phyloP scores from a whole-genome alignment of 192 early-diverging fungal species.

The Backusella westeae region DNA sequence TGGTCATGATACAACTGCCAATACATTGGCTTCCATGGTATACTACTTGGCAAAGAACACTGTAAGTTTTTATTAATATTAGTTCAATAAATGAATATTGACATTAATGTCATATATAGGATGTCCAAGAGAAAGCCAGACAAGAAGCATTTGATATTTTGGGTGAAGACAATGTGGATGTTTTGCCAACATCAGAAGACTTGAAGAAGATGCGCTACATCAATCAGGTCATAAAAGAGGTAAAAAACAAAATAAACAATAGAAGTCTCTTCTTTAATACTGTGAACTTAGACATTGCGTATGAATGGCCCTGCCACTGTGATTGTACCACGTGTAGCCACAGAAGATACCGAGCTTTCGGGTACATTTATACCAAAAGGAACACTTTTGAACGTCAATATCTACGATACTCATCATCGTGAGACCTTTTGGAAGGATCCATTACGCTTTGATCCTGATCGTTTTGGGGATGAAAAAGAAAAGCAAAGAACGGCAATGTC shows the following conservation, averaged over 20 bases:
- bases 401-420: constrained; percentile 14
- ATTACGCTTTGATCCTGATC: constrained; percentile 45
- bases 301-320: constrained; percentile 9
- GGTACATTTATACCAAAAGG: constrained; percentile 28
- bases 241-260: background rate
- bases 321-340: background rate
- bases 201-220: constrained; percentile 51
- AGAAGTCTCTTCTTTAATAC: background rate
- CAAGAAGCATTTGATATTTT: constrained; percentile 50
- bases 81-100: constrained; percentile 2
- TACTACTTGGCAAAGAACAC: constrained; percentile 46
- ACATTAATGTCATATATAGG: constrained; percentile 2
- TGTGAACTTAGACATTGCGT: constrained; percentile 11
- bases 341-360: constrained; percentile 23
- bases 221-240: constrained; percentile 52
- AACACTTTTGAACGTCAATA: constrained; percentile 10
- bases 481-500: background rate
- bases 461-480: constrained; percentile 34
- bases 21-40: constrained; percentile 46
- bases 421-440: constrained; percentile 39
- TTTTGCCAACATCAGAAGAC: constrained; percentile 49
- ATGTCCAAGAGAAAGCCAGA: constrained; percentile 57
- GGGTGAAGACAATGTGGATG: constrained; percentile 48
- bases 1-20: constrained; percentile 57
- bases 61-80: constrained; percentile 46